These are phyloP conservation scores for Saturnispora hagleri DNA, from an alignment of 805 yeast genomes.

Conservation along the genomic window DNA sequence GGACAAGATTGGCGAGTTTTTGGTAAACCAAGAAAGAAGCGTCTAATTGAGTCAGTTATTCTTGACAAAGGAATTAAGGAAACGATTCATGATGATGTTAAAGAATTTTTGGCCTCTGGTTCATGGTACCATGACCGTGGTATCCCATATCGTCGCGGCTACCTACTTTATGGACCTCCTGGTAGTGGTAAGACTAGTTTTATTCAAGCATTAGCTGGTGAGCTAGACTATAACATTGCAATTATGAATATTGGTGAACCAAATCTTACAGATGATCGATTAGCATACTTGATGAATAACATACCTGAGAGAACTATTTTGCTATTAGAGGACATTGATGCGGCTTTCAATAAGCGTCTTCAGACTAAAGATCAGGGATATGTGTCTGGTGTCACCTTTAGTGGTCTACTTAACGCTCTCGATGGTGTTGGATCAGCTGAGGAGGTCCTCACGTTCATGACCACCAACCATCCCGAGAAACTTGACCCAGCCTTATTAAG, in stretches of 20 bases:
- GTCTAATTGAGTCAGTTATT: conserved; percentile 78
- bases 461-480: conserved; percentile 93
- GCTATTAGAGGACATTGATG: conserved; percentile 87
- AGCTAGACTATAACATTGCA: conserved; percentile 90
- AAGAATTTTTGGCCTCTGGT: conserved; percentile 70
- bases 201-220: conserved; percentile 95
- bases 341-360: conserved; percentile 80
- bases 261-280: conserved; percentile 86
- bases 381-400: conserved; percentile 85
- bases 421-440: conserved; percentile 98
- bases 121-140: conserved; percentile 94
- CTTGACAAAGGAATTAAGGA: conserved; percentile 70
- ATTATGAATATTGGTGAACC: conserved; percentile 84
- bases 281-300: conserved; percentile 93
- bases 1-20: conserved; percentile 99
- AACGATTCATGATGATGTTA: conserved; percentile 57
- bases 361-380: conserved; percentile 73
- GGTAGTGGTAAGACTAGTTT: conserved; percentile 95
- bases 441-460: conserved; percentile 94
- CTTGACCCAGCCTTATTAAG: conserved; percentile 88
- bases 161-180: conserved; percentile 91
- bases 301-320: conserved; percentile 84
- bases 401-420: conserved; percentile 85
- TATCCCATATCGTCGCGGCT: conserved; percentile 95
- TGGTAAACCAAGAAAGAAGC: conserved; percentile 87